Evolutionary conservation across 352 stramenopile genomes (phyloP).

Genomic region (Stramenopiles sp.): DNA sequence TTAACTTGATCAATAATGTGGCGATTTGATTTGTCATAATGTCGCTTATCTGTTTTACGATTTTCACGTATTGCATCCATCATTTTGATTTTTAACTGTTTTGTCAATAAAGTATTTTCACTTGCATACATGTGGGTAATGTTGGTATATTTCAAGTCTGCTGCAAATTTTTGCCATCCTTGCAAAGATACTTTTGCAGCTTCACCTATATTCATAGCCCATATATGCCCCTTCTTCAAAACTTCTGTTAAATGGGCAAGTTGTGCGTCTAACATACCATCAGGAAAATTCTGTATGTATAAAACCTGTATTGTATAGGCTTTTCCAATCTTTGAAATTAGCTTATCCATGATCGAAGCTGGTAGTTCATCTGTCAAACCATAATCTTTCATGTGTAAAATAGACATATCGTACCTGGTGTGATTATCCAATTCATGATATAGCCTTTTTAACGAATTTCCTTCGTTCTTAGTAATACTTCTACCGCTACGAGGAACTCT

Average conservation of each 20-base stretch:
- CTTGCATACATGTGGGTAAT: conserved; percentile 18
- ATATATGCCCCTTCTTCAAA: conserved; percentile 12
- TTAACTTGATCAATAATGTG: background rate
- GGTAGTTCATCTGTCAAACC: background rate
- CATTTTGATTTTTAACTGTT: conserved; percentile 13
- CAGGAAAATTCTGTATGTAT: conserved; percentile 19
- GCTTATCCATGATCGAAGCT: conserved; percentile 9
- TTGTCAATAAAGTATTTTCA: conserved; percentile 11
- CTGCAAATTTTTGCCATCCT: conserved; percentile 17
- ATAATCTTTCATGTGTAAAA: background rate
- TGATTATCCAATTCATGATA: background rate
- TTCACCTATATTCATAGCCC: conserved; percentile 18
- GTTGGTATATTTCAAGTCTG: conserved; percentile 12
- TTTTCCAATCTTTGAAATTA: conserved; percentile 13
- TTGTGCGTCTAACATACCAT: conserved; percentile 14
- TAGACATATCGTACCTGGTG: background rate
- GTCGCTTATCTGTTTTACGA: conserved; percentile 11
- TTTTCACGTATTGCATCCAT: conserved; percentile 14
- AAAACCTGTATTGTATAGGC: conserved; percentile 15
- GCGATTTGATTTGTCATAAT: background rate
- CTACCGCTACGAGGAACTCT: background rate
- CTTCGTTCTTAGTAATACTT: background rate
- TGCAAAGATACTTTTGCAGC: conserved; percentile 11
- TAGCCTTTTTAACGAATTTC: background rate
- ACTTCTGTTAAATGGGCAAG: conserved; percentile 15